Conservation (phyloP, 331 rosid genomes). For the Malus hybrid region DNA sequence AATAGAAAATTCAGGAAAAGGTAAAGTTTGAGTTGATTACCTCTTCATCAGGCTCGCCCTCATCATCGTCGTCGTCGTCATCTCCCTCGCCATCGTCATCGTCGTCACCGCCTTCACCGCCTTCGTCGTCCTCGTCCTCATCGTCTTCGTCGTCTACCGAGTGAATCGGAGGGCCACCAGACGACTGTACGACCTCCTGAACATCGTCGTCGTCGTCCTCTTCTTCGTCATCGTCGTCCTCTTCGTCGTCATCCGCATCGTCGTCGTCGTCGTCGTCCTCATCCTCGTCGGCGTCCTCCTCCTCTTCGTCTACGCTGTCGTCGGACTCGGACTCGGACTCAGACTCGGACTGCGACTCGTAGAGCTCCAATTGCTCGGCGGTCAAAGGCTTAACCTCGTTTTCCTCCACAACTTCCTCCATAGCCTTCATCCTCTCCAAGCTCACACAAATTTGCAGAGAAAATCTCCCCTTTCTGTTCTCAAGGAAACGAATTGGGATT, state of each 20-base stretch:
- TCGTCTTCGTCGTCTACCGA: slow-evolving; percentile 54
- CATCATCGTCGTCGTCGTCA: slow-evolving; percentile 33
- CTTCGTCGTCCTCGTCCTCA: slow-evolving; percentile 27
- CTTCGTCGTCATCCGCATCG: slow-evolving; percentile 3
- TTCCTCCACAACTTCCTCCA: slow-evolving; percentile 50
- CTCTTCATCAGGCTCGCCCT: slow-evolving; percentile 32
- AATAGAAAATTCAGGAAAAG: neutral
- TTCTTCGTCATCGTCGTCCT: slow-evolving; percentile 28
- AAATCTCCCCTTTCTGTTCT: neutral
- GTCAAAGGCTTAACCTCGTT: slow-evolving; percentile 31
- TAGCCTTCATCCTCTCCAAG: slow-evolving; percentile 44
- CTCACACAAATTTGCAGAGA: neutral
- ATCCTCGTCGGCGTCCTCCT: slow-evolving; percentile 40
- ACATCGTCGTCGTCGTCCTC: slow-evolving; percentile 31
- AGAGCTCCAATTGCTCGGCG: slow-evolving; percentile 24
- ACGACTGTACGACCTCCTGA: slow-evolving; percentile 35
- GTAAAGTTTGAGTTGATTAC: slow-evolving; percentile 7
- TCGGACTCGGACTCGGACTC: slow-evolving; percentile 18
- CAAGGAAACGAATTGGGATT: slow-evolving; percentile 15
- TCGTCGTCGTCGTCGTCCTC: slow-evolving; percentile 37
- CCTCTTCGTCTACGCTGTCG: slow-evolving; percentile 24
- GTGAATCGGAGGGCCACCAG: slow-evolving; percentile 39
- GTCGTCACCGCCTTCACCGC: slow-evolving; percentile 29
- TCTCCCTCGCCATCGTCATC: slow-evolving; percentile 47
- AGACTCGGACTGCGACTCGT: neutral